Conservation (phyloP, 305 asterid species). For the Lippia alba region DNA sequence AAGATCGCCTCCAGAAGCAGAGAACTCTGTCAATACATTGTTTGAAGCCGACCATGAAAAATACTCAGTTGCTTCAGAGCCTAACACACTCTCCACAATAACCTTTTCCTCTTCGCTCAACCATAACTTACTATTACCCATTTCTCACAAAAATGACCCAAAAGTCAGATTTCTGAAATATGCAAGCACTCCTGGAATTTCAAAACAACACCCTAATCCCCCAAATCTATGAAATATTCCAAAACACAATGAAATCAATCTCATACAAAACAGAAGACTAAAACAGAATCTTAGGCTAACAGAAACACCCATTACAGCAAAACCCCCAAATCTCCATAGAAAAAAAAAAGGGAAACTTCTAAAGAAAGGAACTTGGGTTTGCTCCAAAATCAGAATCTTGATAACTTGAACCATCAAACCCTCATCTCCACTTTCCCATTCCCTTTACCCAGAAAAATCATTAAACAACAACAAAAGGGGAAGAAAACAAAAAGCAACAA, state of each 20-base stretch:
- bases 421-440: not conserved
- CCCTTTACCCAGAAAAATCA: not conserved
- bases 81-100: constrained; percentile 69
- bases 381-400: constrained; percentile 16
- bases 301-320: constrained; percentile 9
- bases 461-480: too few relatives aligned
- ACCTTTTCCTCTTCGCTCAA: constrained; percentile 63
- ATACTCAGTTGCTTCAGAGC: constrained; percentile 34
- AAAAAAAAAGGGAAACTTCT: too few relatives aligned
- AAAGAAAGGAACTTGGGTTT: not conserved
- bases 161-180: too few relatives aligned
- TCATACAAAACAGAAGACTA: not conserved
- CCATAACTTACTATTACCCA: constrained; percentile 72
- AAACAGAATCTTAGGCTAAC: not conserved
- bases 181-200: too few relatives aligned
- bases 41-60: constrained; percentile 46
- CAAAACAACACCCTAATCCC: constrained; percentile 3
- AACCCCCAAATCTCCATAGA: constrained; percentile 28
- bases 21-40: constrained; percentile 69
- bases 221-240: constrained; percentile 15
- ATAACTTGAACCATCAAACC: not conserved
- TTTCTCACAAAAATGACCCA: too few relatives aligned
- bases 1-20: constrained; percentile 64
- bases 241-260: not conserved
- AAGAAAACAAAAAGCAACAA: too few relatives aligned